Conservation (phyloP, 2,329 filamentous ascomycete species). For the Monilinia vaccinii-corymbosi region DNA sequence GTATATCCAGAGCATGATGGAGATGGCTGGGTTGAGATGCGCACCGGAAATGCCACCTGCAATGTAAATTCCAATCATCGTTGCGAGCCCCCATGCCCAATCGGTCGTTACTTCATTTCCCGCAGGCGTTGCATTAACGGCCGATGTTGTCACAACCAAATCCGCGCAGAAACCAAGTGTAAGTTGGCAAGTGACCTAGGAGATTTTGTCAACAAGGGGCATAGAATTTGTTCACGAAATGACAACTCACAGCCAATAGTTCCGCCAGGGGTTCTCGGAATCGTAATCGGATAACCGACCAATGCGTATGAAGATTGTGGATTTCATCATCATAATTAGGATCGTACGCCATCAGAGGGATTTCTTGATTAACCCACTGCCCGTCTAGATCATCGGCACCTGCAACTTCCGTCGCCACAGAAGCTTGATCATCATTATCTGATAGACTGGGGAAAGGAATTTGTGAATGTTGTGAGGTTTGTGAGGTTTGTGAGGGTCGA, state of each 20-base stretch:
- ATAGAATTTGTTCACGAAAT: neutral
- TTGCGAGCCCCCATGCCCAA: constrained; percentile 45
- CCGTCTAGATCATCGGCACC: constrained; percentile 13
- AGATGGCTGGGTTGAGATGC: constrained; percentile 37
- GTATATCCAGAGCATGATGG: constrained; percentile 38
- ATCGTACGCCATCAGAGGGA: constrained; percentile 18
- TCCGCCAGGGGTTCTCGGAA: constrained; percentile 46
- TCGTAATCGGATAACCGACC: constrained; percentile 37
- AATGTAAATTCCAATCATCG: constrained; percentile 42
- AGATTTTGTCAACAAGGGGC: neutral
- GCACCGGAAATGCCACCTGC: constrained; percentile 39
- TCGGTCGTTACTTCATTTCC: constrained; percentile 36
- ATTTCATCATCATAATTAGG: constrained; percentile 19
- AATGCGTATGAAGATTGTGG: constrained; percentile 27
- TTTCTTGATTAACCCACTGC: constrained; percentile 16
- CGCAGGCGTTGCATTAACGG: constrained; percentile 14
- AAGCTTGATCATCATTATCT: constrained; percentile 16
- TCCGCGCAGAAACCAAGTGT: constrained; percentile 40
- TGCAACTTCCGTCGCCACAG: constrained; percentile 16
- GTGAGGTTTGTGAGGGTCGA: neutral
- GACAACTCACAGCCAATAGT: constrained; percentile 36
- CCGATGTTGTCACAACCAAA: constrained; percentile 31
- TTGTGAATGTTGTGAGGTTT: neutral
- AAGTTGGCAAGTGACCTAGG: constrained; percentile 31
- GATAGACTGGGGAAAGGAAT: constrained; percentile 8